phyloP scores from a whole-genome alignment of 2,329 filamentous ascomycete genomes.

The Aureobasidium melanogenum region DNA sequence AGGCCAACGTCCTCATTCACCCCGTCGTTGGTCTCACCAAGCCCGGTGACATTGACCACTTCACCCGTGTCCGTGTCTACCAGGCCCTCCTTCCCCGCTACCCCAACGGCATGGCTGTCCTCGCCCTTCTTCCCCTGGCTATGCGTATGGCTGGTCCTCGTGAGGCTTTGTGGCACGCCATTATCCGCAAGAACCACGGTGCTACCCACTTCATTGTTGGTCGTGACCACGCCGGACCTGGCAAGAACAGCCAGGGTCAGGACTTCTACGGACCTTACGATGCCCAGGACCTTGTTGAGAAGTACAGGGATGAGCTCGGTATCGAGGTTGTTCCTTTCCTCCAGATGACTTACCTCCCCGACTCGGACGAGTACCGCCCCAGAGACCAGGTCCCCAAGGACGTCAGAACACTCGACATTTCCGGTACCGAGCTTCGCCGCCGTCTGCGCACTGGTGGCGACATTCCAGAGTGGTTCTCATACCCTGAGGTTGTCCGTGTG shows the following conservation, averaged over 20 bases:
- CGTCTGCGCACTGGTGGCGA: slow-evolving; percentile 85
- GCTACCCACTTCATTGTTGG: slow-evolving; percentile 99
- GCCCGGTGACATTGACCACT: slow-evolving; percentile 98
- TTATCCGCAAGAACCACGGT: slow-evolving; percentile 99
- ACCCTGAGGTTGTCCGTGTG: slow-evolving; percentile 95
- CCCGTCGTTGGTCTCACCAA: slow-evolving; percentile 97
- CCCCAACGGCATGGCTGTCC: slow-evolving; percentile 97
- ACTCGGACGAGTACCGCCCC: slow-evolving; percentile 92
- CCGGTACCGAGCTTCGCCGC: slow-evolving; percentile 70
- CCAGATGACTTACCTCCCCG: slow-evolving; percentile 98
- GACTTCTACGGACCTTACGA: slow-evolving; percentile 99
- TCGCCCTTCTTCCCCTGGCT: slow-evolving; percentile 87
- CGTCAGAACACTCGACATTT: slow-evolving; percentile 60
- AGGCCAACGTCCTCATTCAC: slow-evolving; percentile 98
- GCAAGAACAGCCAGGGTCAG: slow-evolving; percentile 93
- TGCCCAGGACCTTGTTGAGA: slow-evolving; percentile 89
- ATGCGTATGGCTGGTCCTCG: slow-evolving; percentile 99
- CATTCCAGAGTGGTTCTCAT: slow-evolving; percentile 99
- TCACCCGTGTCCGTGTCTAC: slow-evolving; percentile 97
- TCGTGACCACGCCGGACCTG: slow-evolving; percentile 93
- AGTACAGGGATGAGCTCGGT: slow-evolving; percentile 91
- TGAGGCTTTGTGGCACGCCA: slow-evolving; percentile 98
- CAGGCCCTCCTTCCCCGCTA: slow-evolving; percentile 93
- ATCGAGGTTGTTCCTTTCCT: slow-evolving; percentile 99
- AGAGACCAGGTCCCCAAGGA: slow-evolving; percentile 81